Evolutionary conservation across 805 yeast genomes (phyloP), one percentile per base, ranked within the genome.

Genomic region (Starmerella stellata): DNA sequence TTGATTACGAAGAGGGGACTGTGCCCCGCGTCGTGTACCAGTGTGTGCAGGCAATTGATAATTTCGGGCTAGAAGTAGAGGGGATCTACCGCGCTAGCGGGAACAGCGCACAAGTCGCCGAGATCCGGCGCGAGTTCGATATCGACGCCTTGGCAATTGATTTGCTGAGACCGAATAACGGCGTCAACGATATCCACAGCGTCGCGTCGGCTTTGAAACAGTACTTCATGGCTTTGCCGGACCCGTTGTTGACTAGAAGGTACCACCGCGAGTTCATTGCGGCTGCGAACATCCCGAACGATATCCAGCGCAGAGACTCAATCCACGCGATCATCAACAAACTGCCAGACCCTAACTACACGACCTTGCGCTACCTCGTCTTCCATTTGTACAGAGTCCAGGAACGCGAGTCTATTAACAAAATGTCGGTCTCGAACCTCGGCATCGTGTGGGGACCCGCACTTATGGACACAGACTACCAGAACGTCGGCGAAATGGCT

Each of bases 401-500:
- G 29, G 67, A 68, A 21, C 65, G 73, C 40, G 75, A 74, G 51
- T 65, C 65, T 17, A 49, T 59, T 27, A 82, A 83, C 54, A 68
- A 90, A 54, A 90, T 90, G 98, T 74, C 74, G 35, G 66, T 75
- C 41, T 75, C 76, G 52, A 76, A 78, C 43, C 58, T 90, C 50
- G 80, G 93, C 35, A 80, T 81, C 30, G 83, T 87, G 29, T 90
- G 98, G 98, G 95, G 95, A 0, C 93, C 94, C 16, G 79, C 80
- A 2, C 60, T 90, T 38, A 67, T 90, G 55, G 69, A 75, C 16
- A 72, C 74, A 35, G 78, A 72, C 49, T 72, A 70, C 41, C 69
- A 70, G 19, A 63, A 68, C 52, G 75, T 73, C 43, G 79, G 75
- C 45, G 94, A 74, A 51, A 71, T 79, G 62, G 75, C 76, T 39